These are phyloP conservation scores for Pichia sp. DNA, from an alignment of 1,139 yeast species.

Conservation along the genomic window DNA sequence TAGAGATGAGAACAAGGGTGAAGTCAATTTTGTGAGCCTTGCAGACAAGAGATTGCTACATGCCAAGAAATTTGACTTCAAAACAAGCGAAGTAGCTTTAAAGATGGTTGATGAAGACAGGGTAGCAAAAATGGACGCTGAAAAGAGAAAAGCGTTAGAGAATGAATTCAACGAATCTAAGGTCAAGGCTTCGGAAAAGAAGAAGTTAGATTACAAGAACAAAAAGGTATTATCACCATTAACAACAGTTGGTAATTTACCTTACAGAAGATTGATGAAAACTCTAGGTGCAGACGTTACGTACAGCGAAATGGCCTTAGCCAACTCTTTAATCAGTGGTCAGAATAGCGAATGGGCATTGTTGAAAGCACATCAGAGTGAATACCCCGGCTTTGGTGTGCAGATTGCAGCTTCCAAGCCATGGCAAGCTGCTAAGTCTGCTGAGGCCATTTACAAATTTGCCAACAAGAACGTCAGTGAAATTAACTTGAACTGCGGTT, in stretches of 20 bases:
- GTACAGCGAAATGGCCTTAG: conserved; percentile 91
- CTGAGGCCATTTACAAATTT: conserved; percentile 66
- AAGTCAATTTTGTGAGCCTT: conserved; percentile 59
- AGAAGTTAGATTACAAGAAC: conserved; percentile 55
- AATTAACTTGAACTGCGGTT: conserved; percentile 89
- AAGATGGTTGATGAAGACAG: conserved; percentile 30
- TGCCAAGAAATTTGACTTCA: conserved; percentile 57
- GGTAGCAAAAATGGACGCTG: conserved; percentile 25
- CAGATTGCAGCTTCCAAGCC: conserved; percentile 90
- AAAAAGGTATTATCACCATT: conserved; percentile 92
- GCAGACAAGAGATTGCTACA: conserved; percentile 54
- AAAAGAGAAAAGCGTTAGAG: conserved; percentile 36
- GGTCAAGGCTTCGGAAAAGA: conserved; percentile 79
- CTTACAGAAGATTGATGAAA: conserved; percentile 90
- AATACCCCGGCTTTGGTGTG: conserved; percentile 86
- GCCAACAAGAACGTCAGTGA: conserved; percentile 58
- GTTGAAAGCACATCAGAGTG: conserved; percentile 80
- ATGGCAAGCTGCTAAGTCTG: conserved; percentile 91
- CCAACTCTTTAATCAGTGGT: conserved; percentile 83
- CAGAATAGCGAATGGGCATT: conserved; percentile 96
- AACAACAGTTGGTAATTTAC: conserved; percentile 96
- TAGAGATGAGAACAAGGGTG: conserved; percentile 42
- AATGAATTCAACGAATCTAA: conserved; percentile 72
- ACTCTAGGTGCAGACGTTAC: conserved; percentile 89
- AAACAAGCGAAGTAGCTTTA: conserved; percentile 44